These are phyloP conservation scores for Saksenaea oblongispora DNA, from an alignment of 371 early-diverging fungal species.

Conservation along the genomic window DNA sequence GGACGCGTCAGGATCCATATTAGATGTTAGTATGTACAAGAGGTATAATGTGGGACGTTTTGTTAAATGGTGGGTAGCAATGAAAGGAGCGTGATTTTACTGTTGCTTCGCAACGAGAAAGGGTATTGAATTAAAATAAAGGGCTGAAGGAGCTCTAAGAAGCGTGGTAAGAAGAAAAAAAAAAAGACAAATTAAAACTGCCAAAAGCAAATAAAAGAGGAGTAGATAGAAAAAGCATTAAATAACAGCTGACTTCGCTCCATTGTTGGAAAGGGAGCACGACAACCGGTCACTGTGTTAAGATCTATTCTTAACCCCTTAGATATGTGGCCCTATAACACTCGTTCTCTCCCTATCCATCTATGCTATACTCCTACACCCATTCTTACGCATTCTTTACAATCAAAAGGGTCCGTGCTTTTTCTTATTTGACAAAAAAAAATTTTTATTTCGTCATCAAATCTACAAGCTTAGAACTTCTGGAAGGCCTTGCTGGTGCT, in stretches of 20 bases:
- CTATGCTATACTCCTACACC: slow-evolving; percentile 1
- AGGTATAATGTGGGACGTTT: background rate
- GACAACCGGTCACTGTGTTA: background rate
- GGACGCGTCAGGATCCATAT: slow-evolving; percentile 4
- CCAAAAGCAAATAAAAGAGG: slow-evolving; percentile 5
- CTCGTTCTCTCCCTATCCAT: background rate
- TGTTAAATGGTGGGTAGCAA: background rate
- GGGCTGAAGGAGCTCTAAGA: background rate
- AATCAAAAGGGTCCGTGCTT: slow-evolving; percentile 5
- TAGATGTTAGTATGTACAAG: slow-evolving; percentile 5
- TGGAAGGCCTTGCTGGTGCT: slow-evolving; percentile 89
- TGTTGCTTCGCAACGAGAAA: slow-evolving; percentile 3
- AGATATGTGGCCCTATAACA: background rate
- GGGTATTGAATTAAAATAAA: background rate
- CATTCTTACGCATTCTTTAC: background rate
- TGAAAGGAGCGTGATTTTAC: slow-evolving; percentile 6
- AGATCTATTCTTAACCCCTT: background rate
- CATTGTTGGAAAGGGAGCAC: slow-evolving; percentile 2
- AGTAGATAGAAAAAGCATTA: slow-evolving; percentile 1
- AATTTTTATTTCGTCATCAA: slow-evolving; percentile 5
- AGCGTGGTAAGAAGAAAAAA: background rate
- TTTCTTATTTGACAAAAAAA: slow-evolving; percentile 1
- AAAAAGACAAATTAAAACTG: slow-evolving; percentile 3
- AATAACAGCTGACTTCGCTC: slow-evolving; percentile 2
- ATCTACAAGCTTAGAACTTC: slow-evolving; percentile 81